Conservation (phyloP, 225 moss, liverwort and hornwort genomes). For the Marchantia polymorpha region DNA sequence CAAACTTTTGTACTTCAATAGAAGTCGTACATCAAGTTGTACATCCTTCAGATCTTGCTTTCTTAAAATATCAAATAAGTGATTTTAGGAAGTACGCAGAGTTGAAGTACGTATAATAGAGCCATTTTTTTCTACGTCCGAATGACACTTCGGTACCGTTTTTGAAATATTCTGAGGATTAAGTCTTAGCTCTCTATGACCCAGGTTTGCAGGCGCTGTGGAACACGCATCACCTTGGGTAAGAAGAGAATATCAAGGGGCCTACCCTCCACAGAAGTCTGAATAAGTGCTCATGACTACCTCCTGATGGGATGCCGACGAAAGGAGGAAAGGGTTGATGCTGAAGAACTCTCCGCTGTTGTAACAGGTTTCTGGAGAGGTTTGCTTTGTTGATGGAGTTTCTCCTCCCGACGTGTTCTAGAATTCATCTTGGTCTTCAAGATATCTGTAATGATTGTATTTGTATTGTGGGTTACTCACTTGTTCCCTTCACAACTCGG, state of each 20-base stretch:
- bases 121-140: no score
- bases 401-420: constrained; percentile 1
- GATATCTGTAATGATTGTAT: constrained; percentile 13
- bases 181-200: background rate
- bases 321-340: constrained; percentile 11
- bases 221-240: constrained; percentile 17
- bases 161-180: background rate
- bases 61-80: no score
- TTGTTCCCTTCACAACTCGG: constrained; percentile 6
- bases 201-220: constrained; percentile 25
- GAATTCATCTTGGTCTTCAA: constrained; percentile 7
- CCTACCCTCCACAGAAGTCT: constrained; percentile 4
- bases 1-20: no score
- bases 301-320: constrained; percentile 1
- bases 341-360: background rate
- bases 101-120: no score
- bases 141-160: background rate
- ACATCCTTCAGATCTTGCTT: no score
- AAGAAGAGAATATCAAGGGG: constrained; percentile 19
- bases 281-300: constrained; percentile 18
- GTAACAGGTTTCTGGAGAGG: background rate
- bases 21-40: no score
- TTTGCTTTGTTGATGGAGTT: constrained; percentile 7
- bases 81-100: no score
- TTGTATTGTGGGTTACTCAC: constrained; percentile 12